Evolutionary conservation across 441 rosid species (phyloP).

Genomic region (Theobroma grandiflorum): DNA sequence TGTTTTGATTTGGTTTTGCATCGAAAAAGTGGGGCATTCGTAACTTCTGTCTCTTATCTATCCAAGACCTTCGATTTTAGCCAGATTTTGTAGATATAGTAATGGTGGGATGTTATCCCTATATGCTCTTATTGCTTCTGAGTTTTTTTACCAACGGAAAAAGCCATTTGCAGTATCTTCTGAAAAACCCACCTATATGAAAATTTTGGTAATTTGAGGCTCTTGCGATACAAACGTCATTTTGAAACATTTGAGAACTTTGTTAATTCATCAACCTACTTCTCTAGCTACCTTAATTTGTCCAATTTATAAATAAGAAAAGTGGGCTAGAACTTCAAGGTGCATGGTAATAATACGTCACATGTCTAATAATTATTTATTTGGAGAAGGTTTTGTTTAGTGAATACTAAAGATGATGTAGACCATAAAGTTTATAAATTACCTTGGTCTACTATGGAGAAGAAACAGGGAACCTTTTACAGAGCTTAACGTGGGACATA

Average conservation of each 20-base stretch:
- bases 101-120: neutral
- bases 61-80: neutral
- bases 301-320: neutral
- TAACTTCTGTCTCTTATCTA: neutral
- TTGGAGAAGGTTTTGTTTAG: neutral
- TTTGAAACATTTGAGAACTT: neutral
- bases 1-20: neutral
- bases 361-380: neutral
- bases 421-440: neutral
- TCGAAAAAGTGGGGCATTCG: neutral
- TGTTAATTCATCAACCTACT: neutral
- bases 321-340: neutral
- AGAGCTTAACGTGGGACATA: neutral
- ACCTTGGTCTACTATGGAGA: neutral
- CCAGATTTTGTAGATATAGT: neutral
- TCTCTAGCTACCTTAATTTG: neutral
- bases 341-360: neutral
- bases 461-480: neutral
- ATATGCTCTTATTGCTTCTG: neutral
- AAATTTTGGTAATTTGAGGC: neutral
- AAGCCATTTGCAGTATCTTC: neutral
- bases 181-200: neutral
- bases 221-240: neutral
- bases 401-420: neutral
- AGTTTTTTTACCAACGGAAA: neutral